These are phyloP conservation scores for Exophiala spinifera DNA, from an alignment of 2,329 filamentous ascomycete genomes.

Conservation along the genomic window DNA sequence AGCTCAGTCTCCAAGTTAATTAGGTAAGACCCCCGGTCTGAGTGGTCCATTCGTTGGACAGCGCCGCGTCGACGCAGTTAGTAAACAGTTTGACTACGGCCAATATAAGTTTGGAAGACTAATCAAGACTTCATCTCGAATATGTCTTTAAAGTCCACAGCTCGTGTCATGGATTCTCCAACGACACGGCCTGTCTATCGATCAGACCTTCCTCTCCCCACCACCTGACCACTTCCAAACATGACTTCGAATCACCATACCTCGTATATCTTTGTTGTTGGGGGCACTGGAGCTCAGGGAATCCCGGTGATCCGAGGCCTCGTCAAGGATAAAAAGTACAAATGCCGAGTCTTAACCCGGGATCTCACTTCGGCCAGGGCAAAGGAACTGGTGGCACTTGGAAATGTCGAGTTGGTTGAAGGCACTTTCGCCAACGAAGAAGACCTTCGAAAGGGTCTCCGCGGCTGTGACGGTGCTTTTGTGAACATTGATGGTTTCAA, in stretches of 20 bases:
- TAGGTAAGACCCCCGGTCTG: no score
- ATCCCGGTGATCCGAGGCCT: slow-evolving; percentile 46
- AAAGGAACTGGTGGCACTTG: slow-evolving; percentile 41
- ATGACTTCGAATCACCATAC: slow-evolving; percentile 21
- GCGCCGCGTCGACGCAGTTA: no score
- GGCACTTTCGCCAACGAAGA: slow-evolving; percentile 50
- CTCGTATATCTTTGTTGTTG: slow-evolving; percentile 39
- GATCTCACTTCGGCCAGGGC: slow-evolving; percentile 43
- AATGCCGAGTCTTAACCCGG: slow-evolving; percentile 49
- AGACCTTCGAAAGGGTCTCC: slow-evolving; percentile 45
- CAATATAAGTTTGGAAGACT: neutral
- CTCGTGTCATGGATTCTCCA: no score
- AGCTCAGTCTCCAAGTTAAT: no score
- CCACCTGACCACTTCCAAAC: neutral
- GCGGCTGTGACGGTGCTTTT: slow-evolving; percentile 49
- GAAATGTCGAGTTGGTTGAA: slow-evolving; percentile 47
- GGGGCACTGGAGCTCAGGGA: slow-evolving; percentile 53
- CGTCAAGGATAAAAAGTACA: slow-evolving; percentile 39
- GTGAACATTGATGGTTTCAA: slow-evolving; percentile 57
- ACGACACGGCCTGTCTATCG: no score
- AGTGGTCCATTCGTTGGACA: no score
- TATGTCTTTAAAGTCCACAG: no score
- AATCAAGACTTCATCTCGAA: slow-evolving; percentile 2
- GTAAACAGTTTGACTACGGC: no score
- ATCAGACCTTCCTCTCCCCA: neutral